Base-by-base conservation (phyloP, 306 rosid genomes). In the Begonia fuchsioides region DNA sequence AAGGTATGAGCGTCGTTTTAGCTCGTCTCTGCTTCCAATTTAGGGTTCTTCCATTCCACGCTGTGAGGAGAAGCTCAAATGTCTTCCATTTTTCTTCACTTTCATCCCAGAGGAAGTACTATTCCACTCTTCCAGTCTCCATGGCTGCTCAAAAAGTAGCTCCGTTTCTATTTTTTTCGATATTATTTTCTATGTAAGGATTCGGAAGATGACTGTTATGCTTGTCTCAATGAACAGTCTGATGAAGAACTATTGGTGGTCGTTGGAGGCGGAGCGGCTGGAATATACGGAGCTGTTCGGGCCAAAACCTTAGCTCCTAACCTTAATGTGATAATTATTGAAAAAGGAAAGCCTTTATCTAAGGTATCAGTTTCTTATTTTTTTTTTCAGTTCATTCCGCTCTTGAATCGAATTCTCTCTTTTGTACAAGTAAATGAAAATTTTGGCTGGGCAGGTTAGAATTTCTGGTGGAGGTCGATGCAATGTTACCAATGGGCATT, bases 241-340 rank as follows among this genome's bases (percentile, higher is more conserved):
- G 65, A 54, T 68, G 86, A 83, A 53, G 83, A 78, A 63, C 44
- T 68, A 7, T 58, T 88, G 70, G 93, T 76, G 50, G 95, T 88
- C 10, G 93, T 81, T 20, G 97, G 97, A 13, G 97, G 78, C 49
- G 95, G 97, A 60, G 95, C 95, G 41, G 95, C 97, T 17, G 97
- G 97, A 43, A 81, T 84, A 50, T 88, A 70, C 71, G 97, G 90
- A 49, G 97, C 93, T 45, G 70, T 88, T 70, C 81, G 78, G 66
- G 97, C 93, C 9, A 84, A 88, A 69, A 74, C 81, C 53, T 56
- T 88, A 38, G 93, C 95, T 16, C 82, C 93, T 32, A 48, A 78
- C 53, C 80, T 88, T 17, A 60, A 53, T 43, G 97, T 84, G 16
- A 50, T 81, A 16, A 61, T 88, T 64, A 54, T 84, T 62, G 97